phyloP scores from a whole-genome alignment of 1,284 basidiomycete genomes.

The Hypsizygus ulmarius region DNA sequence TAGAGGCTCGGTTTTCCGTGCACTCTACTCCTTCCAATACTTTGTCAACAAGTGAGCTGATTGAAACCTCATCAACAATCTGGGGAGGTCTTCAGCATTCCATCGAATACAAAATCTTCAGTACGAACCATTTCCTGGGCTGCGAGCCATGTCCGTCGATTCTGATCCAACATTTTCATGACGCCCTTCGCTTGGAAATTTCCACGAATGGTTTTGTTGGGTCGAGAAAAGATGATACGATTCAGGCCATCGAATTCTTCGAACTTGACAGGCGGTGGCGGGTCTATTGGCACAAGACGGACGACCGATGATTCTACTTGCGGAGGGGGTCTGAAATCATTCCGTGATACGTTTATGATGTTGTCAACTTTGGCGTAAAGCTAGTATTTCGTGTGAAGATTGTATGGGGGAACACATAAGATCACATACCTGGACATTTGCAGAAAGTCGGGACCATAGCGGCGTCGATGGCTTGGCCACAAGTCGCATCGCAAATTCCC shows the following conservation, averaged over 20 bases:
- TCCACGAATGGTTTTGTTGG: slow-evolving; percentile 90
- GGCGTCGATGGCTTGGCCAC: slow-evolving; percentile 84
- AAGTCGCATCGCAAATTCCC: slow-evolving; percentile 94
- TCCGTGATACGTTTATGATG: slow-evolving; percentile 94
- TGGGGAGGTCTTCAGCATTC: slow-evolving; percentile 28
- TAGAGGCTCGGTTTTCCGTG: slow-evolving; percentile 71
- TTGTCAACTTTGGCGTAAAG: slow-evolving; percentile 82
- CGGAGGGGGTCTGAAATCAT: slow-evolving; percentile 96
- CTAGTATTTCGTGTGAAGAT: slow-evolving; percentile 20
- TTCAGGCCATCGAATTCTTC: slow-evolving; percentile 98
- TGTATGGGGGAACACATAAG: neutral
- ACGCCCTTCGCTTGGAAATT: slow-evolving; percentile 93
- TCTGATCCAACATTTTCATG: slow-evolving; percentile 90
- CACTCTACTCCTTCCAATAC: slow-evolving; percentile 70
- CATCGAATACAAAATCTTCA: neutral
- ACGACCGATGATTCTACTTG: slow-evolving; percentile 94
- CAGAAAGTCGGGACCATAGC: slow-evolving; percentile 93
- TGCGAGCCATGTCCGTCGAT: slow-evolving; percentile 93
- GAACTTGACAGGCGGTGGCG: slow-evolving; percentile 93
- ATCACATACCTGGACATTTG: slow-evolving; percentile 84
- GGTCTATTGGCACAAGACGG: slow-evolving; percentile 88
- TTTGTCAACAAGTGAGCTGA: slow-evolving; percentile 74
- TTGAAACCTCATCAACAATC: slow-evolving; percentile 74
- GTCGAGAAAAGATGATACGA: slow-evolving; percentile 82
- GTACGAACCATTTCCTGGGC: slow-evolving; percentile 66